Evolutionary conservation across 768 basidiomycete genomes (phyloP).

Genomic region (Tylopilus balloui): DNA sequence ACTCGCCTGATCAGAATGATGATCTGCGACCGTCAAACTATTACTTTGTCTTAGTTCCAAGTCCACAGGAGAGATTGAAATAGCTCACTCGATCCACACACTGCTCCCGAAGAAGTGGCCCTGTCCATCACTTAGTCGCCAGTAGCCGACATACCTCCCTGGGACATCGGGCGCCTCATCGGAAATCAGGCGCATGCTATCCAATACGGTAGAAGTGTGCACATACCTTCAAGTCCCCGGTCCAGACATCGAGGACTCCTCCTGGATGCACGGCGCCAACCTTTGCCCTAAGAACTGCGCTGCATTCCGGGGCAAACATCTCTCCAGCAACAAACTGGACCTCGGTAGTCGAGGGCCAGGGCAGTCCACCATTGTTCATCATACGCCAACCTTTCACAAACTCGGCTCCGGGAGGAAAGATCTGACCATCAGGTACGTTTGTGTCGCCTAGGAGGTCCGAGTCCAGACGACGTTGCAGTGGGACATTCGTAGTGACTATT

Average conservation of each 20-base stretch:
- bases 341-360: slow-evolving; percentile 69
- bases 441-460: slow-evolving; percentile 62
- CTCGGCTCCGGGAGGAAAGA: slow-evolving; percentile 78
- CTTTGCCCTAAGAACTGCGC: slow-evolving; percentile 31
- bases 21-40: slow-evolving; percentile 68
- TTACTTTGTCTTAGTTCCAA: slow-evolving; percentile 1
- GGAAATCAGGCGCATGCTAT: slow-evolving; percentile 1
- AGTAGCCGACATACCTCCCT: slow-evolving; percentile 73
- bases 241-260: slow-evolving; percentile 58
- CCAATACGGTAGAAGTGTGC: neutral
- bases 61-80: neutral
- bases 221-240: slow-evolving; percentile 68
- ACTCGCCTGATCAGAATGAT: slow-evolving; percentile 32
- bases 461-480: slow-evolving; percentile 29
- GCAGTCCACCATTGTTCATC: slow-evolving; percentile 54
- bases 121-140: slow-evolving; percentile 59
- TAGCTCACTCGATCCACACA: slow-evolving; percentile 74
- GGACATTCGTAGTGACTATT: neutral
- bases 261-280: slow-evolving; percentile 59
- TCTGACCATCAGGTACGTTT: slow-evolving; percentile 70
- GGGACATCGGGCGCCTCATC: slow-evolving; percentile 65
- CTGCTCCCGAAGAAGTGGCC: slow-evolving; percentile 61
- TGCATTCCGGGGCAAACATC: slow-evolving; percentile 40
- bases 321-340: slow-evolving; percentile 71
- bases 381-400: slow-evolving; percentile 84